Percentiles rank a stretch among this genome's conserved stretches.
These are phyloP conservation scores for Daldinia concentrica DNA, from an alignment of 495 filamentous ascomycete genomes.

Conservation along the genomic window DNA sequence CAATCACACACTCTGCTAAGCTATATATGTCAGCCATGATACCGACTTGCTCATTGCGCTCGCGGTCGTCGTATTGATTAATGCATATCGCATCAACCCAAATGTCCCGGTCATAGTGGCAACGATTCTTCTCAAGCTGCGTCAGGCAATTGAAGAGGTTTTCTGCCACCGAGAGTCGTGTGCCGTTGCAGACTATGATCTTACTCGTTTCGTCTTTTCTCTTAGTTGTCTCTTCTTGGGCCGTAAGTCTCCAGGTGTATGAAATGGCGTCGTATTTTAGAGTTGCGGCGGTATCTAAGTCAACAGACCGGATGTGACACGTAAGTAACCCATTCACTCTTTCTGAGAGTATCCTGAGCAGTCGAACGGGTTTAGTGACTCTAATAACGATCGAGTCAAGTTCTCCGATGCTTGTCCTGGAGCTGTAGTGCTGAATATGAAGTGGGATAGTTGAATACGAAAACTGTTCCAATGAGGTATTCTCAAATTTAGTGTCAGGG, in stretches of 20 bases:
- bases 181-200: conserved; percentile 16
- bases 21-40: conserved; percentile 42
- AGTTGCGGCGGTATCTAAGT: conserved; percentile 5
- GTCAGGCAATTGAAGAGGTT: conserved; percentile 39
- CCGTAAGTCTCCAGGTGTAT: conserved; percentile 36
- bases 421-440: neutral
- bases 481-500: neutral
- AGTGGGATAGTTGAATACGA: conserved; percentile 26
- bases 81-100: conserved; percentile 47
- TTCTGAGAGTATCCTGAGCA: conserved; percentile 26
- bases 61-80: conserved; percentile 37
- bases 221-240: conserved; percentile 5
- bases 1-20: conserved; percentile 30
- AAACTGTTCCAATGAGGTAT: conserved; percentile 1
- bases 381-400: neutral
- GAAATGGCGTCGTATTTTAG: conserved; percentile 39
- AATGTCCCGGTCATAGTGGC: conserved; percentile 7
- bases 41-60: conserved; percentile 39
- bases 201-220: neutral
- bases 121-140: conserved; percentile 22
- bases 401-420: neutral
- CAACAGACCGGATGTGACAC: conserved; percentile 15
- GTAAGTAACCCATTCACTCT: conserved; percentile 18
- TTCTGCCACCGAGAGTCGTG: conserved; percentile 18
- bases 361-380: conserved; percentile 22